These are phyloP conservation scores for Skeletonema costatum DNA, from an alignment of 108 stramenopile genomes.

Conservation along the genomic window DNA sequence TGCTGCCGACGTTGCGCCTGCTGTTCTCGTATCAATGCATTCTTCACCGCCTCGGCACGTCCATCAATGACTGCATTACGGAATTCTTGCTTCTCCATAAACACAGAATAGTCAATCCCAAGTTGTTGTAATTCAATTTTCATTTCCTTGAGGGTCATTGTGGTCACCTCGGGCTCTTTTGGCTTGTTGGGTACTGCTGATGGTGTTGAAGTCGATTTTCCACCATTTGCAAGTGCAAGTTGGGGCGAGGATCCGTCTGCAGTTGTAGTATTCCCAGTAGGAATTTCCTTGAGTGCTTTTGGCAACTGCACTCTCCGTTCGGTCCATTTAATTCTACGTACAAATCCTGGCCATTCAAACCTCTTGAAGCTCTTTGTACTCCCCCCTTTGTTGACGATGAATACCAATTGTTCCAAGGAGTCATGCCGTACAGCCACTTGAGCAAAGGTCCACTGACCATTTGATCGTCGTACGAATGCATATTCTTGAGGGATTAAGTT, in stretches of 20 bases:
- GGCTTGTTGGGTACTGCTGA: not conserved
- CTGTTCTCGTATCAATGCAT: not conserved
- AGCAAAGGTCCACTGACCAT: not conserved
- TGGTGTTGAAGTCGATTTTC: not conserved
- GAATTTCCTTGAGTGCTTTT: not conserved
- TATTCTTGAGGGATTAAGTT: not conserved
- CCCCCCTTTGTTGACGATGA: not conserved
- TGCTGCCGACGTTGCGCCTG: not conserved
- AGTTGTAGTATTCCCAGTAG: not conserved
- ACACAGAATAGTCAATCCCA: constrained; percentile 1
- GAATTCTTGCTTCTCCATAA: constrained; percentile 33
- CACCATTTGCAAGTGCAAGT: not conserved
- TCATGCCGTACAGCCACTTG: not conserved
- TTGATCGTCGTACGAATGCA: not conserved
- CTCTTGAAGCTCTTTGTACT: not conserved
- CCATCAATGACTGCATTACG: constrained; percentile 14
- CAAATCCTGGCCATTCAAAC: not conserved
- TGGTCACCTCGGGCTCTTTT: not conserved
- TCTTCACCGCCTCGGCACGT: constrained; percentile 5
- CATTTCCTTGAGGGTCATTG: constrained; percentile 31
- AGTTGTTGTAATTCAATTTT: constrained; percentile 16
- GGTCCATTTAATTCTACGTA: not conserved
- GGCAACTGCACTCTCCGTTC: not conserved
- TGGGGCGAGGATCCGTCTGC: not conserved
- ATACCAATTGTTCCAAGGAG: not conserved